phyloP scores from a whole-genome alignment of 768 basidiomycete species.

The Pseudohyphozyma bogoriensis region DNA sequence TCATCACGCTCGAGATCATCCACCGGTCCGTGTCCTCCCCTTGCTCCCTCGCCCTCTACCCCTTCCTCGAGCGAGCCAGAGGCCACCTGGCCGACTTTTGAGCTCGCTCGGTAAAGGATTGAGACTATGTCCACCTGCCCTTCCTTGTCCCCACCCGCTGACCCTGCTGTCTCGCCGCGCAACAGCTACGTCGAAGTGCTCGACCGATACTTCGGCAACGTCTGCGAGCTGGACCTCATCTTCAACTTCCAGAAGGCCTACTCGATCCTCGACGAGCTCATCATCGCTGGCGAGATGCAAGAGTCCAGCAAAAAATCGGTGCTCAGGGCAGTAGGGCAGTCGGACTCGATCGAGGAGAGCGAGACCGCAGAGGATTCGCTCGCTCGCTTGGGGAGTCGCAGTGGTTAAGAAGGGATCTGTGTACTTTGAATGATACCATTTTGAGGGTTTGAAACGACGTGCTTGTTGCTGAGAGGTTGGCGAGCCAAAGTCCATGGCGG shows the following conservation, averaged over 20 bases:
- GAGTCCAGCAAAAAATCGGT: conserved; percentile 72
- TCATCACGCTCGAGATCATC: conserved; percentile 81
- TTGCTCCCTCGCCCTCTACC: no score
- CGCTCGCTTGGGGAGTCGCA: conserved; percentile 37
- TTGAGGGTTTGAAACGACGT: no score
- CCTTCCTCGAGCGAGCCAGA: background rate
- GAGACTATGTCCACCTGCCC: no score
- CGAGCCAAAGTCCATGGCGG: no score
- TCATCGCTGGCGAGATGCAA: conserved; percentile 87
- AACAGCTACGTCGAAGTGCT: conserved; percentile 52
- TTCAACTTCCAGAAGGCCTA: conserved; percentile 98
- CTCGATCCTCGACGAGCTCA: conserved; percentile 80
- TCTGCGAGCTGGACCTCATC: conserved; percentile 78
- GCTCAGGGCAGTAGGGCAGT: conserved; percentile 40
- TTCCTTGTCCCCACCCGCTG: background rate
- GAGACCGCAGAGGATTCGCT: conserved; percentile 41
- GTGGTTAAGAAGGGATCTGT: no score
- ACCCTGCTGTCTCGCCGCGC: background rate
- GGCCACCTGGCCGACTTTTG: background rate
- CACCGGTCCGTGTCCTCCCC: conserved; percentile 62
- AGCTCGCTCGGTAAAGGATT: no score
- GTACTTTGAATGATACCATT: no score
- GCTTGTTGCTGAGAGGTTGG: no score
- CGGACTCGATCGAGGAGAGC: conserved; percentile 41
- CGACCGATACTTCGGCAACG: conserved; percentile 75